Base-by-base conservation (phyloP, 768 basidiomycete genomes). In the Imleria badia region DNA sequence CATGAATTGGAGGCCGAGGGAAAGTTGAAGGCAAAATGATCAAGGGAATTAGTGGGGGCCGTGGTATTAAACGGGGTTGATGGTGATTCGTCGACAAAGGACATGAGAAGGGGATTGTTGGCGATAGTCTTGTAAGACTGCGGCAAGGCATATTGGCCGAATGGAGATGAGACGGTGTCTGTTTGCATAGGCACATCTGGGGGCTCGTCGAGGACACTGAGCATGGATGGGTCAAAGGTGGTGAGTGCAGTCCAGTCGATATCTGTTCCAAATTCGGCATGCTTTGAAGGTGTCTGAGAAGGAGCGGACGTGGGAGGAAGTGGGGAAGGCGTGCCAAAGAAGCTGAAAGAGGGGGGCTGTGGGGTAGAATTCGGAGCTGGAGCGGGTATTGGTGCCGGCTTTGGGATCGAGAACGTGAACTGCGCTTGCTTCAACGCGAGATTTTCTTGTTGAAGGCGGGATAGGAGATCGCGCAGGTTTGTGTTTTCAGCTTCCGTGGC, bases 391-490 rank as follows among this genome's bases (percentile, higher is more conserved):
- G 60, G 46, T 39, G 64, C 55, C n/a, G 67, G 56, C 41, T 81
- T 78, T 19, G 91, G 88, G 40, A 94, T 80, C 2, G 84, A 72
- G 66, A 96, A 96, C 1, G 93, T 95, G 70, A 97, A 98, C 3
- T 86, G 77, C 0, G 81, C 72, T 66, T 91, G 83, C 70, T 90
- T 94, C 62, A 97, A 81, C 47, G 83, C 73, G 51, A 91, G 72
- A 59, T 95, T 96, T 75, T 98, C 94, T 52, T 83, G 84, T 67
- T 95, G 94, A 3, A 98, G 77, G 13, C 94, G 84, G 48, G 83
- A 75, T 41, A 96, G 78, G 47, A 96, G 80, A 66, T 95, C 94
- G 43, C 90, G 85, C 22, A 97, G 77, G 65, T 95, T 96, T 58
- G 89, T 87, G 61, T 98, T 96, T 74, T 96, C 94, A 22, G 85